These are phyloP conservation scores for Ligustrum vulgare DNA, from an alignment of 257 asterid species.

Conservation along the genomic window DNA sequence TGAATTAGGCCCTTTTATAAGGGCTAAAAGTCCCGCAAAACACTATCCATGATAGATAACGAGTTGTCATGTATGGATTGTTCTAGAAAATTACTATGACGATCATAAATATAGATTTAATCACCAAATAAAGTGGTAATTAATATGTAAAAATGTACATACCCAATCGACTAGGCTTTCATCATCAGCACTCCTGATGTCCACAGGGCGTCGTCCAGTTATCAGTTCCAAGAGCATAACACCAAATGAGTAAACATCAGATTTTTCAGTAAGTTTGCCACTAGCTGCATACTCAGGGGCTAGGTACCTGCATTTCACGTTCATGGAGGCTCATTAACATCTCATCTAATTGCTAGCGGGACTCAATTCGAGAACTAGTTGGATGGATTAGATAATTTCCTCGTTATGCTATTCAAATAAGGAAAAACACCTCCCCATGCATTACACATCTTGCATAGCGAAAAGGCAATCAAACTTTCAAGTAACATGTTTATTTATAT, in stretches of 20 bases:
- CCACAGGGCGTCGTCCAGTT: slow-evolving; percentile 73
- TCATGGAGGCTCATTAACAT: neutral
- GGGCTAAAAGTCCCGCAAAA: neutral
- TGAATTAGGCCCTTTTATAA: neutral
- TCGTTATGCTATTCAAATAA: neutral
- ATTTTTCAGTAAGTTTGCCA: slow-evolving; percentile 85
- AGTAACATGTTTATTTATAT: neutral
- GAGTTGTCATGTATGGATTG: neutral
- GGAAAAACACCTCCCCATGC: neutral
- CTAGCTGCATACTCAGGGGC: slow-evolving; percentile 96
- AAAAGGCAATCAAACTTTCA: neutral
- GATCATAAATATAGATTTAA: neutral
- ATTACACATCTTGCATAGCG: neutral
- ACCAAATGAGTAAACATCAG: slow-evolving; percentile 86
- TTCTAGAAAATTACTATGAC: neutral
- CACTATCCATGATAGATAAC: neutral
- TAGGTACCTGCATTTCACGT: slow-evolving; percentile 46
- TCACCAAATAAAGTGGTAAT: neutral
- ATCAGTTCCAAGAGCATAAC: slow-evolving; percentile 80
- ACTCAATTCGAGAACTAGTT: neutral
- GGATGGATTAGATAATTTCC: neutral
- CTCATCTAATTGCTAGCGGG: neutral
- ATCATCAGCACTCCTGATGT: slow-evolving; percentile 58
- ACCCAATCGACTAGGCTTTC: slow-evolving; percentile 93
- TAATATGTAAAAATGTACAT: neutral